Conservation (phyloP, 1,284 basidiomycete species). For the Malassezia obtusa region DNA sequence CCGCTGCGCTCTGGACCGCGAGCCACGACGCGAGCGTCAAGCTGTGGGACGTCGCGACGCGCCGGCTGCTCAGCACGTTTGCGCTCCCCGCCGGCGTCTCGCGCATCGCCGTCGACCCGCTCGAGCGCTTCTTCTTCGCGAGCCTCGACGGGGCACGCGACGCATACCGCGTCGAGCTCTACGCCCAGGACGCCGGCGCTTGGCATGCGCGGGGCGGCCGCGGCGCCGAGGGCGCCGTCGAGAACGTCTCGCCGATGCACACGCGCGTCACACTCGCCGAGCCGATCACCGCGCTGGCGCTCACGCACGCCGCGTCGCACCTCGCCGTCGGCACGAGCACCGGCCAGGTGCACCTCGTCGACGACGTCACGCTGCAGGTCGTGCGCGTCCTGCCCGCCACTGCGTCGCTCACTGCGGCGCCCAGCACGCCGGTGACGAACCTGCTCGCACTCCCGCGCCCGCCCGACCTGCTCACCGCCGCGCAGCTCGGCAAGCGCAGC, state of each 20-base stretch:
- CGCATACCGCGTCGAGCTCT: conserved; percentile 69
- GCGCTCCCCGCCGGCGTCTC: conserved; percentile 63
- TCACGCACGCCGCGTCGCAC: conserved; percentile 64
- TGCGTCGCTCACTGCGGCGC: conserved; percentile 21
- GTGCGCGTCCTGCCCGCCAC: conserved; percentile 56
- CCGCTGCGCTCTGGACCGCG: conserved; percentile 66
- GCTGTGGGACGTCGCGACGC: conserved; percentile 73
- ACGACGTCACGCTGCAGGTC: conserved; percentile 78
- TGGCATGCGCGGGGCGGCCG: conserved; percentile 9
- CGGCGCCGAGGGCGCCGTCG: background rate
- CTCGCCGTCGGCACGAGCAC: conserved; percentile 47
- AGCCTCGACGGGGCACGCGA: conserved; percentile 47
- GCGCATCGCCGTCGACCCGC: conserved; percentile 64
- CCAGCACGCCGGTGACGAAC: conserved; percentile 29
- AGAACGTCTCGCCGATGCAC: background rate
- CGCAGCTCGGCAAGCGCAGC: conserved; percentile 7
- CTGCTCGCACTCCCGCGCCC: conserved; percentile 22
- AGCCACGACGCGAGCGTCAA: conserved; percentile 87
- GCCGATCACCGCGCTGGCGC: conserved; percentile 59
- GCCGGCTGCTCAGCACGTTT: conserved; percentile 72
- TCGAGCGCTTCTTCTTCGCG: conserved; percentile 79
- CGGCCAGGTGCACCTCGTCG: conserved; percentile 68
- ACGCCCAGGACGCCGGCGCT: conserved; percentile 47
- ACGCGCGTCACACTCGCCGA: conserved; percentile 18
- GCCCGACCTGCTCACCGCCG: conserved; percentile 21